Evolutionary conservation across 2,329 filamentous ascomycete species (phyloP), one percentile per base, ranked within the genome.

Genomic region (Pseudogymnoascus sp.): DNA sequence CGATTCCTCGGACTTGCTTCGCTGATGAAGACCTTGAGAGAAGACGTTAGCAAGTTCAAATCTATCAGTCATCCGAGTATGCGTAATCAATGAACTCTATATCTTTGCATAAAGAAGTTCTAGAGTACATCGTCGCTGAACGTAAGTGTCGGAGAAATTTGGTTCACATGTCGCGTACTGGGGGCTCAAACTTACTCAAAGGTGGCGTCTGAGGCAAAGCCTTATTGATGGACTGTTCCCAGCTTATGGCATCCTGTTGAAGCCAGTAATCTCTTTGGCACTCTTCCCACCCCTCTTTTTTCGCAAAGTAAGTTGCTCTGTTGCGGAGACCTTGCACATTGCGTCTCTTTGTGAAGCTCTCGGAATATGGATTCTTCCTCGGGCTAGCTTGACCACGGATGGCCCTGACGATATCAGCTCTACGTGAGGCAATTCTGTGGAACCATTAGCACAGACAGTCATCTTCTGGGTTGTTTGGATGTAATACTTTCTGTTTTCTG

Each of bases 291-390:
- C 23, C 34, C 14, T 40, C 59, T 10, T 25, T 60, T 28, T 60
- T 60, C 3, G 59, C 59, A 28, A 60, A 60, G 34, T 16, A 60
- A 25, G 36, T 60, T 37, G 59, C 36, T 38, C 59, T 38, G 38
- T 60, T 60, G 4, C 59, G 18, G 7, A 31, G 36, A 36, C 59
- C 59, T 40, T 60, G 59, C n/a, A 25, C 59, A 42, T 25, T 42
- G 21, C 59, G 59, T 28, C 50, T 56, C 50, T 56, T 56, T 18
- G 50, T 34, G 28, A 56, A 34, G 28, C 50, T 56, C 28, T 56
- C 50, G 50, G 50, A 28, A 34, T 56, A 21, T 56, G 50, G 50
- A 21, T 56, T 56, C 8, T 36, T 18, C 10, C 50, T n/a, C 6
- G 50, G 50, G 28, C 28, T 56, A 34, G 28, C 28, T 34, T 56